These are phyloP conservation scores for Phyllosticta paracitricarpa DNA, from an alignment of 2,329 filamentous ascomycete genomes.

Conservation along the genomic window DNA sequence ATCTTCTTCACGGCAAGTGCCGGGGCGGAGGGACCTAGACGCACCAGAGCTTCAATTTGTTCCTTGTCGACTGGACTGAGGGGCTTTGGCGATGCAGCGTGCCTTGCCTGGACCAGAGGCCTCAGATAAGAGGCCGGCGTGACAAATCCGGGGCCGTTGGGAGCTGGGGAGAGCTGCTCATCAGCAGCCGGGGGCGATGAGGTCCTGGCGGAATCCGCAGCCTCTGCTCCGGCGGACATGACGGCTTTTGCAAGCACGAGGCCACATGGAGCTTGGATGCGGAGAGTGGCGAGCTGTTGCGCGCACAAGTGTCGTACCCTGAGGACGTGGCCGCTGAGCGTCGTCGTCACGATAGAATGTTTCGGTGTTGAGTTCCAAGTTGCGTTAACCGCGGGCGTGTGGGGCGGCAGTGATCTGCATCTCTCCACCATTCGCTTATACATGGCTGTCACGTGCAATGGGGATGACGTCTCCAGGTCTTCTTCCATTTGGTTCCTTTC, in stretches of 20 bases:
- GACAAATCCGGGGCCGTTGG: conserved; percentile 23
- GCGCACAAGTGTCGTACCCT: background rate
- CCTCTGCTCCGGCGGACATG: conserved; percentile 28
- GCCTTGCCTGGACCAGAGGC: conserved; percentile 19
- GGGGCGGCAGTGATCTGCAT: conserved; percentile 10
- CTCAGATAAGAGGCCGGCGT: conserved; percentile 29
- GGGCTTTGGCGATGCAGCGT: conserved; percentile 21
- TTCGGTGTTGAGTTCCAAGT: conserved; percentile 8
- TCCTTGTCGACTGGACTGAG: conserved; percentile 61
- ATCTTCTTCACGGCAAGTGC: conserved; percentile 2
- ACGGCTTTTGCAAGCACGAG: conserved; percentile 22
- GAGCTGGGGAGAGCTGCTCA: conserved; percentile 13
- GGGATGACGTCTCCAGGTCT: background rate
- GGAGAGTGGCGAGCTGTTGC: background rate
- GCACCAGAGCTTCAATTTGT: conserved; percentile 68
- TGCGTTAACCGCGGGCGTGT: conserved; percentile 2
- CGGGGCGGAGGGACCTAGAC: conserved; percentile 22
- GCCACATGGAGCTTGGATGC: conserved; percentile 23
- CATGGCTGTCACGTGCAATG: conserved; percentile 1
- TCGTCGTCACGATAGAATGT: conserved; percentile 10
- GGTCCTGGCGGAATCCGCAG: conserved; percentile 19
- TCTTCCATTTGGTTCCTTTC: background rate
- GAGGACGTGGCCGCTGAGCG: background rate
- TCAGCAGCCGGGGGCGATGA: conserved; percentile 16
- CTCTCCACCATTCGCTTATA: conserved; percentile 3